Evolutionary conservation across 2,329 filamentous ascomycete genomes (phyloP).

Genomic region (Ascomycota sp.): DNA sequence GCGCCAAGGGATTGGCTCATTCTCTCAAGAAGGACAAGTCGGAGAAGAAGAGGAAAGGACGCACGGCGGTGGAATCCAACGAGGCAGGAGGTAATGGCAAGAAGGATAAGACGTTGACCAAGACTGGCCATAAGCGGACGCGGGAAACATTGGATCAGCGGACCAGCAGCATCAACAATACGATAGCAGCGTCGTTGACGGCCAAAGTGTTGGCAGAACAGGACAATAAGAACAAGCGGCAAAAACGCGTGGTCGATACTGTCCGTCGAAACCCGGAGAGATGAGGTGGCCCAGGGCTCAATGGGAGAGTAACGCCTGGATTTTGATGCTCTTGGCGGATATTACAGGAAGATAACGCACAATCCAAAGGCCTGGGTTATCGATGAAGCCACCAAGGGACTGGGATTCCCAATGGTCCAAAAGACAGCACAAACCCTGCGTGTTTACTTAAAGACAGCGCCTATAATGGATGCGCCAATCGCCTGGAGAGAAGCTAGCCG

Average conservation of each 20-base stretch:
- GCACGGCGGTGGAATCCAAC: conserved; percentile 22
- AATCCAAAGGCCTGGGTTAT: too few relatives aligned
- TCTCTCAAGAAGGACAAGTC: conserved; percentile 62
- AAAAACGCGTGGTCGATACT: conserved; percentile 23
- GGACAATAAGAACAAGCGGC: conserved; percentile 55
- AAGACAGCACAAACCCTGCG: too few relatives aligned
- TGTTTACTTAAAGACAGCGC: too few relatives aligned
- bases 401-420: too few relatives aligned
- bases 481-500: too few relatives aligned
- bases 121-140: conserved; percentile 5
- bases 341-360: too few relatives aligned
- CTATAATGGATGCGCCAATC: too few relatives aligned
- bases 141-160: conserved; percentile 15
- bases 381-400: too few relatives aligned
- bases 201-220: conserved; percentile 74
- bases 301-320: too few relatives aligned
- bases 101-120: conserved; percentile 13
- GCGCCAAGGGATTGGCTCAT: conserved; percentile 54
- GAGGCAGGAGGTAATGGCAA: conserved; percentile 26
- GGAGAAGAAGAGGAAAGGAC: conserved; percentile 39
- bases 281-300: too few relatives aligned
- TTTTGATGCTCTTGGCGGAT: too few relatives aligned
- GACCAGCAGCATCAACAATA: conserved; percentile 57
- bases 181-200: conserved; percentile 64
- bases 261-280: too few relatives aligned